These are phyloP conservation scores for Suhomyces emberorum DNA, from an alignment of 805 yeast genomes.

Conservation along the genomic window DNA sequence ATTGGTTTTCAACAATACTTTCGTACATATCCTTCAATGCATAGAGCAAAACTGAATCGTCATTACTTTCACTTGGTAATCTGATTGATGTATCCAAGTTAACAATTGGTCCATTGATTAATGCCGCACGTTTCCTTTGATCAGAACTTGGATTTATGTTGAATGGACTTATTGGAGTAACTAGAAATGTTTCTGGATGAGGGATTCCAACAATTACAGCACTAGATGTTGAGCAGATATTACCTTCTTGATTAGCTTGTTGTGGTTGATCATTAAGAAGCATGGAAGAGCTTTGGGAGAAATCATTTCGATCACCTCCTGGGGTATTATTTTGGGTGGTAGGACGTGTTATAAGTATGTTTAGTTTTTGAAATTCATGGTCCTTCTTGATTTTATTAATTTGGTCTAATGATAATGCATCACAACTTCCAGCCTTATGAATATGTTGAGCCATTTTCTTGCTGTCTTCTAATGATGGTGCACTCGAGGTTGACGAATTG, in stretches of 20 bases:
- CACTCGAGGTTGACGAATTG: conserved; percentile 5
- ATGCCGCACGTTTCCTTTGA: conserved; percentile 72
- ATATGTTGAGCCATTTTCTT: conserved; percentile 13
- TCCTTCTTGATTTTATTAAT: conserved; percentile 25
- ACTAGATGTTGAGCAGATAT: conserved; percentile 27
- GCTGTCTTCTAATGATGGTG: conserved; percentile 5
- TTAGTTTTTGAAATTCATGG: conserved; percentile 29
- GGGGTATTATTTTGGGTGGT: conserved; percentile 14
- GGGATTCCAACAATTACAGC: conserved; percentile 42
- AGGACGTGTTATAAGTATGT: conserved; percentile 38
- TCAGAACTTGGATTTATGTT: conserved; percentile 53
- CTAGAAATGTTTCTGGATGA: conserved; percentile 33
- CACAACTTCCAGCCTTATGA: conserved; percentile 30
- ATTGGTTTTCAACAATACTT: conserved; percentile 66
- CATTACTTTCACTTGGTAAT: conserved; percentile 30
- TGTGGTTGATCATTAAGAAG: conserved; percentile 18
- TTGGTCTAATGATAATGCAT: conserved; percentile 32
- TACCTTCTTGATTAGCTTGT: conserved; percentile 16
- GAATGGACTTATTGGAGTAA: conserved; percentile 37
- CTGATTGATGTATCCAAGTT: conserved; percentile 71
- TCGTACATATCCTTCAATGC: conserved; percentile 85
- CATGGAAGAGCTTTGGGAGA: conserved; percentile 35
- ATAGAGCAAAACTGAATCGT: conserved; percentile 38
- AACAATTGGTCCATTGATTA: conserved; percentile 76
- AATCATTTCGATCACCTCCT: conserved; percentile 20